Conservation (phyloP, 768 basidiomycete genomes). For the Russula earlei region DNA sequence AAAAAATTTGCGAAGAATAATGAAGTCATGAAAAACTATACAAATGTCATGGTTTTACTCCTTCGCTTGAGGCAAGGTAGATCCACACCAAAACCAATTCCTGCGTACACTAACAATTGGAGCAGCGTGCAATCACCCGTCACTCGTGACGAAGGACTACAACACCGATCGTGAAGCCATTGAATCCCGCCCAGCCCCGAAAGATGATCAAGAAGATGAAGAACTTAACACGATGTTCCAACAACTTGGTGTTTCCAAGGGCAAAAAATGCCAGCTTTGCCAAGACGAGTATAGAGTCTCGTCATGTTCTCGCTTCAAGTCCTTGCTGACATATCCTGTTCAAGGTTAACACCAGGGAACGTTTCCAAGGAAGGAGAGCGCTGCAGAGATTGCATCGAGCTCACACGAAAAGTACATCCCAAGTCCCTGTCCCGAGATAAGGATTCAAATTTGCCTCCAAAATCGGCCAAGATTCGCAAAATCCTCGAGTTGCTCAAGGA, state of each 20-base stretch:
- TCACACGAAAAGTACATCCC: constrained; percentile 39
- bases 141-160: constrained; percentile 70
- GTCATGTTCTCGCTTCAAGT: not conserved
- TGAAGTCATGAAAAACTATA: constrained; percentile 50
- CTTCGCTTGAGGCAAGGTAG: constrained; percentile 84
- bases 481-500: constrained; percentile 61
- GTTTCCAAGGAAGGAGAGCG: constrained; percentile 36
- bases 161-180: constrained; percentile 66
- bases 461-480: constrained; percentile 83
- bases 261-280: constrained; percentile 72
- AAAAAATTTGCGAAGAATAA: constrained; percentile 50
- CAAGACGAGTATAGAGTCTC: constrained; percentile 47
- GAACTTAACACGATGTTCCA: constrained; percentile 70
- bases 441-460: constrained; percentile 43
- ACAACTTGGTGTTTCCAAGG: constrained; percentile 48
- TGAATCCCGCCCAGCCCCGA: constrained; percentile 49
- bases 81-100: constrained; percentile 17
- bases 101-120: not conserved
- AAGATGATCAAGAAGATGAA: constrained; percentile 46
- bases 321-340: not conserved
- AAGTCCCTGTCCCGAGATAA: constrained; percentile 26
- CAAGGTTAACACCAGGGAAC: constrained; percentile 34
- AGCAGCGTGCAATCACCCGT: constrained; percentile 84
- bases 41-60: constrained; percentile 58
- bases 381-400: constrained; percentile 51